Conservation (phyloP, 345 rosid genomes). For the Acer saccharum region DNA sequence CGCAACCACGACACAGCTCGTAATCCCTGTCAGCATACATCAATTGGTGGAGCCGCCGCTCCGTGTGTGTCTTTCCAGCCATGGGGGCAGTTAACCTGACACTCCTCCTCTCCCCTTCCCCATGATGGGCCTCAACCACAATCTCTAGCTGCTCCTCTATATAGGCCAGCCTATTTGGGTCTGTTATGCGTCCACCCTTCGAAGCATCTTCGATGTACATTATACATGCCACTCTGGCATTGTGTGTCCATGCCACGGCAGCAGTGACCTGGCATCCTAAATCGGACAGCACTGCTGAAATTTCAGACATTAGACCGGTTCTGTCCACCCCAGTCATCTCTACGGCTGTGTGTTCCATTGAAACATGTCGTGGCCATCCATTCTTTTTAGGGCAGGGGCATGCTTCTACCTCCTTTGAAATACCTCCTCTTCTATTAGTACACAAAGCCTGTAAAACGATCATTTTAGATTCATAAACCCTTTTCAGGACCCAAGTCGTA, state of each 20-base stretch:
- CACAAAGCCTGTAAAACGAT: conserved; percentile 59
- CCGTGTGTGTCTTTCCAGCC: conserved; percentile 63
- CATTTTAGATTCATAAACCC: background rate
- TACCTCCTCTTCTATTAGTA: conserved; percentile 48
- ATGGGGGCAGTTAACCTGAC: conserved; percentile 53
- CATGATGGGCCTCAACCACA: conserved; percentile 70
- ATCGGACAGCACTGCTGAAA: conserved; percentile 63
- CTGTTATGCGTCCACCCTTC: conserved; percentile 56
- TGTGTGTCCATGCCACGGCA: conserved; percentile 86
- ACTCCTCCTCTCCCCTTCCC: conserved; percentile 51
- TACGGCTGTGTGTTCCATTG: conserved; percentile 68
- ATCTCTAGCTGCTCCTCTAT: conserved; percentile 57
- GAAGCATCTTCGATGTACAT: conserved; percentile 66
- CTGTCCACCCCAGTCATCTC: conserved; percentile 74
- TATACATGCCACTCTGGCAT: conserved; percentile 63
- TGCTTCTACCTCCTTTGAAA: conserved; percentile 45
- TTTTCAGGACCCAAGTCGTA: no score
- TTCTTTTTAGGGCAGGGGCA: conserved; percentile 44
- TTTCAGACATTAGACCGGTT: conserved; percentile 85
- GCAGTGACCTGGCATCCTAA: conserved; percentile 71
- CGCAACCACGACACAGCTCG: conserved; percentile 58
- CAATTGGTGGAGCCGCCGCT: conserved; percentile 86
- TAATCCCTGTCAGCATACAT: conserved; percentile 67
- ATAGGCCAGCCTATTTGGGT: conserved; percentile 42
- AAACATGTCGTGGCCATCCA: conserved; percentile 55